These are phyloP conservation scores for Fistulifera solaris DNA, from an alignment of 108 stramenopile genomes.

Conservation along the genomic window DNA sequence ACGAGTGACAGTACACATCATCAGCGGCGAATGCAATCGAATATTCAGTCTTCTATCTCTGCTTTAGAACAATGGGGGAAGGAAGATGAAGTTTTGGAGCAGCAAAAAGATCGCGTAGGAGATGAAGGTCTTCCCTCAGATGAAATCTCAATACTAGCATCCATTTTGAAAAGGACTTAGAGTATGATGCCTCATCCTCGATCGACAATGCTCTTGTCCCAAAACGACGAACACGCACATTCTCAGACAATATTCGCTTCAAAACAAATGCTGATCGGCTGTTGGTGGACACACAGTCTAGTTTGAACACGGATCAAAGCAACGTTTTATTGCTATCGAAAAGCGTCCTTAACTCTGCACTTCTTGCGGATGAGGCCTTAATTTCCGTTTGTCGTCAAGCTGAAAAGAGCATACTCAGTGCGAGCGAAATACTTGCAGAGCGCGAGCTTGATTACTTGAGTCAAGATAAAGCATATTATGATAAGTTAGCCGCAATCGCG, in stretches of 20 bases:
- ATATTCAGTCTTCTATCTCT: background rate
- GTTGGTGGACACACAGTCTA: slow-evolving; percentile 1
- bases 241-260: background rate
- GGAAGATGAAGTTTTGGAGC: background rate
- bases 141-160: background rate
- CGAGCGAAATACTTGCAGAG: slow-evolving; percentile 42
- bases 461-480: slow-evolving; percentile 60
- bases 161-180: background rate
- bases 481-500: slow-evolving; percentile 30
- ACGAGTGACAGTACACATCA: background rate
- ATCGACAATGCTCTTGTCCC: background rate
- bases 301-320: slow-evolving; percentile 1
- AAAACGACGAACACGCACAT: background rate
- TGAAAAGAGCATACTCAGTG: slow-evolving; percentile 21
- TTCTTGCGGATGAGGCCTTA: slow-evolving; percentile 60
- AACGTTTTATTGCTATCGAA: slow-evolving; percentile 32
- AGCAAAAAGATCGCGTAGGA: background rate
- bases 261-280: background rate
- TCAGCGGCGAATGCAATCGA: background rate
- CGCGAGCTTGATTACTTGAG: slow-evolving; percentile 37
- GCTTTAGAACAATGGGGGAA: background rate
- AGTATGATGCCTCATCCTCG: background rate
- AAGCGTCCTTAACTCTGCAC: slow-evolving; percentile 23
- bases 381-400: slow-evolving; percentile 35
- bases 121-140: background rate